phyloP scores from a whole-genome alignment of 2,329 filamentous ascomycete species.

The Xylaria sp. region DNA sequence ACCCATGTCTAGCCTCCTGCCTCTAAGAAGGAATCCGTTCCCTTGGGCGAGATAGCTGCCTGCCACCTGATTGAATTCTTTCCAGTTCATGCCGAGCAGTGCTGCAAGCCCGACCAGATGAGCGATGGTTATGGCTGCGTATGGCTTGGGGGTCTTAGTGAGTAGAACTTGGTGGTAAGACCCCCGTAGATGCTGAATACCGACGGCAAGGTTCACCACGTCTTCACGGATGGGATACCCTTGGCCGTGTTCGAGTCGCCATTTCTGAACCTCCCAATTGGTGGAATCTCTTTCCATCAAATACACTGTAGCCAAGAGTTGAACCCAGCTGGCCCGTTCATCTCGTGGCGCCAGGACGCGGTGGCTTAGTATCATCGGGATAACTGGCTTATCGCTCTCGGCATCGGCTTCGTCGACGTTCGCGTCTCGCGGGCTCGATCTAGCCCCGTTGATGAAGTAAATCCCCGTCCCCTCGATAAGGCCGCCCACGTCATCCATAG shows the following conservation, averaged over 20 bases:
- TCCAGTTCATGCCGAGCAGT: neutral
- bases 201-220: neutral
- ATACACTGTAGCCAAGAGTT: neutral
- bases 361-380: neutral
- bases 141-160: neutral
- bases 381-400: neutral
- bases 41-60: neutral
- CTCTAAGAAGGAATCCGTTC: neutral
- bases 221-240: neutral
- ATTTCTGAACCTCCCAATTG: neutral
- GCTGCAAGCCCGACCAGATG: neutral
- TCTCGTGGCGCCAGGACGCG: neutral
- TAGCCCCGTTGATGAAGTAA: neutral
- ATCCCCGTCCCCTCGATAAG: neutral
- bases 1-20: neutral
- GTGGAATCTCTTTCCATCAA: neutral
- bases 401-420: neutral
- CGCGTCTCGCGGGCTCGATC: neutral
- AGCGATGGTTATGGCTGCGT: neutral
- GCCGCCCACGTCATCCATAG: neutral
- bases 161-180: neutral
- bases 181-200: neutral
- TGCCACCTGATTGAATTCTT: neutral
- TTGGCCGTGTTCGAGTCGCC: neutral
- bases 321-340: neutral